Percentiles rank a stretch among this genome's conserved stretches.
phyloP scores from a whole-genome alignment of 1,284 basidiomycete genomes.

The Apiotrichum domesticum region DNA sequence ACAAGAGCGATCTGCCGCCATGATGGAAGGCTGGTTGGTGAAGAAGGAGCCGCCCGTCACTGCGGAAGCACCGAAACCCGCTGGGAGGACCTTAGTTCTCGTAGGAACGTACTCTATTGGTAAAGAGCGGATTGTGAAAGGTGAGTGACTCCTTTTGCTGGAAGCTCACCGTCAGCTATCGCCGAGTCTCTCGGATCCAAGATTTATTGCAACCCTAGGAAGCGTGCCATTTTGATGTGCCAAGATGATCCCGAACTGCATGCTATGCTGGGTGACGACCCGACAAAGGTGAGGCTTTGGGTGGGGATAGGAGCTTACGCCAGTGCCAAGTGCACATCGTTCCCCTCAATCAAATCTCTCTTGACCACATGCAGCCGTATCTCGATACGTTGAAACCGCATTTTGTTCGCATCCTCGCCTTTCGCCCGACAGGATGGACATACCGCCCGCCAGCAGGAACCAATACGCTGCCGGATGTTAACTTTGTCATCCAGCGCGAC shows the following conservation, averaged over 20 bases:
- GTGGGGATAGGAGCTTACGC: not conserved
- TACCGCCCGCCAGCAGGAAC: constrained; percentile 65
- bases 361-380: constrained; percentile 73
- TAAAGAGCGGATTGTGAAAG: constrained; percentile 95
- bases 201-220: constrained; percentile 82
- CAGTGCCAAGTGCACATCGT: constrained; percentile 77
- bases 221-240: constrained; percentile 71
- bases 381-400: constrained; percentile 65
- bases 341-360: constrained; percentile 68
- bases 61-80: constrained; percentile 26
- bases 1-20: constrained; percentile 31
- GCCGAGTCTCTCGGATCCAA: constrained; percentile 75
- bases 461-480: constrained; percentile 58
- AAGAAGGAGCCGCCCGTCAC: constrained; percentile 31
- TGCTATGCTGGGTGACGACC: constrained; percentile 68
- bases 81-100: constrained; percentile 60
- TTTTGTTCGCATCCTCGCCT: constrained; percentile 71
- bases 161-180: constrained; percentile 56
- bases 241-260: constrained; percentile 78
- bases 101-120: constrained; percentile 96
- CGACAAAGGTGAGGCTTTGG: constrained; percentile 49
- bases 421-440: constrained; percentile 94
- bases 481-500: constrained; percentile 60
- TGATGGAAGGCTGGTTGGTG: constrained; percentile 50
- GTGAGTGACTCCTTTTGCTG: constrained; percentile 42